These are phyloP conservation scores for Verticillium alfalfae DNA, from an alignment of 2,329 filamentous ascomycete genomes.

Conservation along the genomic window DNA sequence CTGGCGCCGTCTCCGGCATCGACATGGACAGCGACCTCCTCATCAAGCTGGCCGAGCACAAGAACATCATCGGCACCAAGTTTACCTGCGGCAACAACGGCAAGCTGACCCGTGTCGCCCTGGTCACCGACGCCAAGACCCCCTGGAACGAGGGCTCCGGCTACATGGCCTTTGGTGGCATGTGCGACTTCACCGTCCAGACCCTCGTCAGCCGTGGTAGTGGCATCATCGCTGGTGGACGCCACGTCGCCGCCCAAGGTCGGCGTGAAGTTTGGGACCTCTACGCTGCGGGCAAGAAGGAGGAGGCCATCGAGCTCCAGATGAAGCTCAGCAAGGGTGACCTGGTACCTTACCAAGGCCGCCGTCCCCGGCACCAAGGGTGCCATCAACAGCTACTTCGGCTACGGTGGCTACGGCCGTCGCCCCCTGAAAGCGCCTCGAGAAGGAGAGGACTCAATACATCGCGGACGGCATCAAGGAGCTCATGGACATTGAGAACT, in stretches of 20 bases:
- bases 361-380: conserved; percentile 84
- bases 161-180: conserved; percentile 84
- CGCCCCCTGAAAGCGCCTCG: conserved; percentile 65
- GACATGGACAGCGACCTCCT: conserved; percentile 88
- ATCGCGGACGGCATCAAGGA: conserved; percentile 55
- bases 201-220: conserved; percentile 73
- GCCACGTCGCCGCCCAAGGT: conserved; percentile 82
- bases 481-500: conserved; percentile 61
- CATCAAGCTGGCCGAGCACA: conserved; percentile 71
- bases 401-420: conserved; percentile 74
- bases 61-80: conserved; percentile 83
- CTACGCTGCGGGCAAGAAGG: conserved; percentile 64
- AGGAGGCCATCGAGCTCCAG: conserved; percentile 71
- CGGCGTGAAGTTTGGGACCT: conserved; percentile 76
- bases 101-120: conserved; percentile 78
- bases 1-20: conserved; percentile 77
- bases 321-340: conserved; percentile 73
- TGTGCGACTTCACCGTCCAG: conserved; percentile 83
- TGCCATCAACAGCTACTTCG: conserved; percentile 73
- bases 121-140: conserved; percentile 66
- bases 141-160: conserved; percentile 52
- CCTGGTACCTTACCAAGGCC: conserved; percentile 75
- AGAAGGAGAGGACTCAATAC: conserved; percentile 44
- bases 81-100: conserved; percentile 91
- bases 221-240: conserved; percentile 79